Base-by-base conservation (phyloP, 192 early-diverging fungal genomes). In the Haplosporangium gracile region DNA sequence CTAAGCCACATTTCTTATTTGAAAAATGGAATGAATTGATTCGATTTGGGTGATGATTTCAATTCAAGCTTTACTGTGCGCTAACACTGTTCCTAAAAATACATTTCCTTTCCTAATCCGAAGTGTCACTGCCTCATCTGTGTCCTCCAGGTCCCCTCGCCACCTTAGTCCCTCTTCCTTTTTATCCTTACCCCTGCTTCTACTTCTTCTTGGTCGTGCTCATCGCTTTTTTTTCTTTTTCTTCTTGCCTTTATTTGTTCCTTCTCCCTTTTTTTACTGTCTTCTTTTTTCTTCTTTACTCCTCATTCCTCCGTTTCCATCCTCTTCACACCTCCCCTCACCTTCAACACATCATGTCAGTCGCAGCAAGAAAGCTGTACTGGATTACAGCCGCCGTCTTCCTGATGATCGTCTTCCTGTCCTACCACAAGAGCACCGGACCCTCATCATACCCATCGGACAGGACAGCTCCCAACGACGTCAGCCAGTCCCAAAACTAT, bases 341-440 rank as follows among this genome's bases (percentile, higher is more conserved):
- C 65, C 49, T 60, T 38, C 34, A 16, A 13, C 69, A 34, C 38
- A 29, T 49, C 26, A 86, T 86, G 83, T 74, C 84, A 9, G 47
- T 78, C 38, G 60, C 74, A 26, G 75, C 75, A 73, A 71, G 43
- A 68, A 81, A 79, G 55, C 70, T 86, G 32, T 86, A 86, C 53
- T 76, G 65, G 84, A 72, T 81, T 22, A 78, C 79, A 15, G 84
- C 84, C 0, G 84, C 49, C 2, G 47, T 78, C 45, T 86, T 86
- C 53, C 43, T 86, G 15, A 36, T 81, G 40, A 51, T 86, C 5
- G 76, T 86, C 32, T 34, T 86, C 65, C 57, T 81, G 2, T 86
- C 84, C 5, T 86, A 81, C 72, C 84, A 86, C 72, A 86, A 75
- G 29, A 76, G 40, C 79, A 78, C 42, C 38, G 38, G 24, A 16